A percentile compares a stretch with the other conserved stretches of the same genome.
phyloP scores from a whole-genome alignment of 495 filamentous ascomycete genomes.

The Extremus antarcticus region DNA sequence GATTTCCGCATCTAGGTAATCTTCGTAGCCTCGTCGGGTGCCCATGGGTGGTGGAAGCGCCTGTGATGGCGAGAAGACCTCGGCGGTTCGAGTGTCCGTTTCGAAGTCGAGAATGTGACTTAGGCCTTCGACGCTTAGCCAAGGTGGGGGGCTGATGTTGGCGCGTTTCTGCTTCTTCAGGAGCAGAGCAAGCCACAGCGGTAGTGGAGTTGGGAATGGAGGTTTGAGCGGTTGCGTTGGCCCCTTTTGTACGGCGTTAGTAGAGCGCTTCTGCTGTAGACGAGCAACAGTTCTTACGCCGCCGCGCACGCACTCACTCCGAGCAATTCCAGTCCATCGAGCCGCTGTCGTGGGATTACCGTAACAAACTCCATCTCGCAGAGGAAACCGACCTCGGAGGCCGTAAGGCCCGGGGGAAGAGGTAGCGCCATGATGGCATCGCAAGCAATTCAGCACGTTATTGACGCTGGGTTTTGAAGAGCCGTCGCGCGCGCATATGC shows the following conservation, averaged over 20 bases:
- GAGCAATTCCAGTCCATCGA: slow-evolving; percentile 75
- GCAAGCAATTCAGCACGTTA: slow-evolving; percentile 8
- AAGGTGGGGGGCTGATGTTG: slow-evolving; percentile 83
- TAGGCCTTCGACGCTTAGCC: slow-evolving; percentile 68
- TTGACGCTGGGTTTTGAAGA: no score
- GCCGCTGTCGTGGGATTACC: slow-evolving; percentile 78
- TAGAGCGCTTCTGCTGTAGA: background rate
- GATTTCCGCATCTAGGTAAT: slow-evolving; percentile 9
- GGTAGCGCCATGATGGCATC: slow-evolving; percentile 62
- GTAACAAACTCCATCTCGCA: slow-evolving; percentile 96
- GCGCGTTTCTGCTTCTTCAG: slow-evolving; percentile 90
- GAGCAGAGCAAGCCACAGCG: slow-evolving; percentile 94
- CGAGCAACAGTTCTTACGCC: slow-evolving; percentile 13
- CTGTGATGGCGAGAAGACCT: slow-evolving; percentile 64
- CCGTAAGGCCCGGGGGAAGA: slow-evolving; percentile 70
- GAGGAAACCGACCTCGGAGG: slow-evolving; percentile 84
- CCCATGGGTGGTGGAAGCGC: slow-evolving; percentile 43
- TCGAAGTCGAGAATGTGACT: slow-evolving; percentile 67
- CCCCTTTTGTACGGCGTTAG: slow-evolving; percentile 44
- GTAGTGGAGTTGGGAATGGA: slow-evolving; percentile 67
- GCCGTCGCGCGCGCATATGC: background rate
- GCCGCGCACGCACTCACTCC: slow-evolving; percentile 49
- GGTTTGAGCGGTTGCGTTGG: slow-evolving; percentile 63
- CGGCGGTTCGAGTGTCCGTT: slow-evolving; percentile 46
- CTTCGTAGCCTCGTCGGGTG: slow-evolving; percentile 25